Percentiles rank a stretch among this genome's conserved stretches.
phyloP scores from a whole-genome alignment of 1,139 yeast species.

The Candida labiduridarum region DNA sequence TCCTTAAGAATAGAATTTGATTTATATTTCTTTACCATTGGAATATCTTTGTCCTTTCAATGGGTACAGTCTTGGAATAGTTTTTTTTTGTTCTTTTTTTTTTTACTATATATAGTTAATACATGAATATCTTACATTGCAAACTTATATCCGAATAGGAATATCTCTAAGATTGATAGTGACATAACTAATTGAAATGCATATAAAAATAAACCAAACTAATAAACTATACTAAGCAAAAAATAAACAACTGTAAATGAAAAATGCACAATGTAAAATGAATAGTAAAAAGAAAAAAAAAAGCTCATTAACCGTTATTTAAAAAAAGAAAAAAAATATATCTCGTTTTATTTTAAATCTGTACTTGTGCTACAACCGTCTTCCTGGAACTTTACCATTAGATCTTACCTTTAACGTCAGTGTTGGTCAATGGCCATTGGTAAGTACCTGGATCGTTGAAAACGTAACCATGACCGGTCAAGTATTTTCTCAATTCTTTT shows the following conservation, averaged over 20 bases:
- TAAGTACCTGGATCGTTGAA: slow-evolving; percentile 62
- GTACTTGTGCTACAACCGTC: neutral
- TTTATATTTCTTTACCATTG: neutral
- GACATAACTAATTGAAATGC: too few species aligned
- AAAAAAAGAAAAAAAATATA: neutral
- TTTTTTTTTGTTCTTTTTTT: neutral
- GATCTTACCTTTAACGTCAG: slow-evolving; percentile 37
- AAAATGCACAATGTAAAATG: neutral
- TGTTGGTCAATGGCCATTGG: slow-evolving; percentile 83
- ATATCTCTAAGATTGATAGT: too few species aligned
- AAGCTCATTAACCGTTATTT: slow-evolving; percentile 1
- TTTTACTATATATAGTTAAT: neutral
- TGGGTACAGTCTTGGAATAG: too few species aligned
- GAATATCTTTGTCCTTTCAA: too few species aligned
- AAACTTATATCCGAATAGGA: too few species aligned
- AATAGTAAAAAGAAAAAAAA: neutral
- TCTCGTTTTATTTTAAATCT: neutral
- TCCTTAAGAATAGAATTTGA: neutral
- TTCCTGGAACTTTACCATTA: slow-evolving; percentile 3
- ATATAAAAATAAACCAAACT: neutral
- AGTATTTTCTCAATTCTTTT: slow-evolving; percentile 57
- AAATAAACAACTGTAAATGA: neutral
- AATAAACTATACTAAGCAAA: neutral
- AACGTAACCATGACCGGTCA: slow-evolving; percentile 70
- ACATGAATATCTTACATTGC: neutral